Conservation (phyloP, 2,329 filamentous ascomycete genomes). For the Beauveria caledonica region DNA sequence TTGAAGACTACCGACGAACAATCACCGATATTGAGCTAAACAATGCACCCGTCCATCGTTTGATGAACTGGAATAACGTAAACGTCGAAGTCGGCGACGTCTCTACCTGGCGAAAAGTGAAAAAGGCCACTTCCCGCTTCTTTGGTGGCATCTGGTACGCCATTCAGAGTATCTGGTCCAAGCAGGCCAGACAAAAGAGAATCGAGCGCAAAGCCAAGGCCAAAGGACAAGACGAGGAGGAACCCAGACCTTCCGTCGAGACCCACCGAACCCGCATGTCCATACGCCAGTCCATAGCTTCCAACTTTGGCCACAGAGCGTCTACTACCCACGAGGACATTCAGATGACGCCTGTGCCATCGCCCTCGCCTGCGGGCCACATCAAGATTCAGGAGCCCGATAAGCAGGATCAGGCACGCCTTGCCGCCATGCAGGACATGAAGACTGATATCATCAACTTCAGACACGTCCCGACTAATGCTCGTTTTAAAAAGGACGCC, state of each 20-base stretch:
- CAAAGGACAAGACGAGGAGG: conserved; percentile 29
- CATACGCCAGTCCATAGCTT: conserved; percentile 32
- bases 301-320: conserved; percentile 45
- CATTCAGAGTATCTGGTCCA: conserved; percentile 40
- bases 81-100: conserved; percentile 85
- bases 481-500: conserved; percentile 82
- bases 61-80: conserved; percentile 85
- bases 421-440: conserved; percentile 33
- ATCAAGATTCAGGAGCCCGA: conserved; percentile 32
- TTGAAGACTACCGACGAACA: conserved; percentile 91
- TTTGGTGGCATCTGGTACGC: conserved; percentile 45
- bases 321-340: conserved; percentile 63
- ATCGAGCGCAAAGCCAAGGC: conserved; percentile 35
- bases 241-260: conserved; percentile 51
- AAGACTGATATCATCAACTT: conserved; percentile 63
- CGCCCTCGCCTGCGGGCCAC: conserved; percentile 51
- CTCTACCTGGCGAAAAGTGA: conserved; percentile 76
- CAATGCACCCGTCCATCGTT: conserved; percentile 86
- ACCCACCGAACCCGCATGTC: conserved; percentile 26
- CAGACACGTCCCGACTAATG: conserved; percentile 54
- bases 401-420: conserved; percentile 25
- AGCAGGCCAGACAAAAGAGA: conserved; percentile 41
- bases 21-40: conserved; percentile 89
- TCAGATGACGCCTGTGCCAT: conserved; percentile 92
- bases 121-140: conserved; percentile 71